Evolutionary conservation across 371 early-diverging fungal species (phyloP), one percentile per base, ranked within the genome.

Genomic region (Actinomucor elegans): DNA sequence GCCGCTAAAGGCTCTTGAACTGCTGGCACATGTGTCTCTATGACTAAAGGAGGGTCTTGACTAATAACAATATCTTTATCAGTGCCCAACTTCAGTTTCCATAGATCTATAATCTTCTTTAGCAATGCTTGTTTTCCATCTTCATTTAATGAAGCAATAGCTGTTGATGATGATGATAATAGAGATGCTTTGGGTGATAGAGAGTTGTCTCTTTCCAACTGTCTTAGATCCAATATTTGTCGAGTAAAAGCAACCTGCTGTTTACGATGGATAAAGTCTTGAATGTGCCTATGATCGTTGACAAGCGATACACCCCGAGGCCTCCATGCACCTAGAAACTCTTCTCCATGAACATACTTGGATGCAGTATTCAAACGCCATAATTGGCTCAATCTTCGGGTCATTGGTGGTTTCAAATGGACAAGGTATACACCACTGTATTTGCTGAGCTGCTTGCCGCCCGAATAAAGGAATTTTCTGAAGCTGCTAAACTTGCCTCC

Each of bases 281-380:
- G 69, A 3, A 79, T 71, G 10, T 62, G 65, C 37, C 69, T 65
- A 57, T 72, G 90, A 29, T 84, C 84, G 32, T 79, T 66, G n/a
- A 94, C 79, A 15, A 89, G 57, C 0, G 83, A 86, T 6, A 88
- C 82, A 2, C 91, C 89, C 2, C 87, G 80, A 0, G 93, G 93
- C 42, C 80, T 74, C 93, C 93, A 93, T 1, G 66, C 57, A 2
- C 76, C 85, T 51, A 91, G 62, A 28, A 84, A 79, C 51, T 93
- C 94, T 52, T 92, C 90, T 15, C 94, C 95, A n/a, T 93, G 85
- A 2, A 93, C 88, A 58, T 92, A 91, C 47, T 88, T 81, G 24
- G 77, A 69, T 4, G 86, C 85, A 2, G 91, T 88, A 66, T 90
- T 87, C 26, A 89, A 68, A 2, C 87, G 75, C 92, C 92, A 91